Evolutionary conservation across 2,329 filamentous ascomycete species (phyloP), one percentile per base, ranked within the genome.

Genomic region (Botryotinia globosa): DNA sequence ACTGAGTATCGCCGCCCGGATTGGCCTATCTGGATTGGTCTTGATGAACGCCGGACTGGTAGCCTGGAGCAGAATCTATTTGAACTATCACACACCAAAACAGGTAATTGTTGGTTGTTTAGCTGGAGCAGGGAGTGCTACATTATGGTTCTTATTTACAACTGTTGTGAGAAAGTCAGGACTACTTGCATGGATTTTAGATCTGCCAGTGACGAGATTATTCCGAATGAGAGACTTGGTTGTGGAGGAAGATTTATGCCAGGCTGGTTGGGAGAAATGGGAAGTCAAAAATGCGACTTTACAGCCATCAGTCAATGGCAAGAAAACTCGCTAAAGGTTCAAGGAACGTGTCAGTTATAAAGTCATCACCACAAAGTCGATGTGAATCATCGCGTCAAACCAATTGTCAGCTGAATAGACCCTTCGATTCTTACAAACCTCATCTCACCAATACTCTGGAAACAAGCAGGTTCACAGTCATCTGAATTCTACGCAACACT

Each of bases 251-350:
- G 95, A 98, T 82, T 83, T 97, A 77, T 91, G 91, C 48, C 94
- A 97, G 83, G 91, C 94, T 59, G 96, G 96, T 3, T 99, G 95
- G 95, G 93, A 94, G 83, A 91, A 92, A 80, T 98, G 94, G 94
- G 91, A 95, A 77, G 78, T 78, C 56, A 82, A 81, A 39, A 80
- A 77, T 25, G 74, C 77, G 70, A 78, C 80, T 72, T 78, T 78
- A 44, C 83, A 81, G 75, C 80, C 78, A 56, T 82, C 69, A 22
- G 51, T 69, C 6, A 77, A 76, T 51, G 76, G 74, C 7, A 79
- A 79, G 74, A 80, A 80, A 73, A 74, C 16, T 22, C 75, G 73
- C 39, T 80, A 72, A 79, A 69, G 63, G 62, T 12, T n/a, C 54
- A 10, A 42, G 14, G 51, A 20, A 44, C 54, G 12, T 68, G 68